Percentiles rank a stretch among this genome's conserved stretches.
These are phyloP conservation scores for Mycena chlorophos DNA, from an alignment of 768 basidiomycete species.

Conservation along the genomic window DNA sequence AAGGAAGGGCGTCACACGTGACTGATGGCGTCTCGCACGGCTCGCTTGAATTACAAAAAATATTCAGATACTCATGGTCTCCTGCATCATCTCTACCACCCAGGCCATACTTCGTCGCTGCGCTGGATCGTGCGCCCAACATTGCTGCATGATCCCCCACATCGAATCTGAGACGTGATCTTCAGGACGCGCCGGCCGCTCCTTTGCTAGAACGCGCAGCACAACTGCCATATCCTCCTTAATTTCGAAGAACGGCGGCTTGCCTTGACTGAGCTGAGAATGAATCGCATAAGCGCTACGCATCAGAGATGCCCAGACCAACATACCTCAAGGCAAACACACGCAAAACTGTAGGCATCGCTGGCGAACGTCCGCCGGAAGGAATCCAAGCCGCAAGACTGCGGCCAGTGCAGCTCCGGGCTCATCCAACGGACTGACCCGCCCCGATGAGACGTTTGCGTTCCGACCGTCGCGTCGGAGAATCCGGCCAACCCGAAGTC, in stretches of 20 bases:
- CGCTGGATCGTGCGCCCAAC: conserved; percentile 18
- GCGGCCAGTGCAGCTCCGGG: conserved; percentile 27
- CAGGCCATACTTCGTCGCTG: conserved; percentile 17
- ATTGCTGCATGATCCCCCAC: conserved; percentile 20
- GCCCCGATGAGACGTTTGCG: conserved; percentile 19
- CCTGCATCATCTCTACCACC: conserved; percentile 20
- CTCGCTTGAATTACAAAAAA: too few species aligned
- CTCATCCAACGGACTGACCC: conserved; percentile 30
- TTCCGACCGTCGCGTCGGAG: conserved; percentile 24
- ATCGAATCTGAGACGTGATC: conserved; percentile 11
- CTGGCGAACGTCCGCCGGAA: conserved; percentile 24
- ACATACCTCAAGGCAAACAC: conserved; percentile 26
- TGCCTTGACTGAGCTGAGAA: conserved; percentile 23
- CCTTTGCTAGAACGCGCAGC: conserved; percentile 22
- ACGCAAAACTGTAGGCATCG: conserved; percentile 28
- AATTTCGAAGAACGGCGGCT: conserved; percentile 24
- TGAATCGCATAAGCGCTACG: not conserved
- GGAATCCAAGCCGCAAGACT: conserved; percentile 17
- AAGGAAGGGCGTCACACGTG: not conserved
- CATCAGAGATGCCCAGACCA: not conserved
- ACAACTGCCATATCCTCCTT: conserved; percentile 21
- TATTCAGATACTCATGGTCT: too few species aligned
- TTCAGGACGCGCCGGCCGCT: conserved; percentile 22
- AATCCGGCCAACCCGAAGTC: conserved; percentile 30
- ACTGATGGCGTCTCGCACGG: too few species aligned